Evolutionary conservation across 164 flowering plant genomes (phyloP).

Genomic region (Macadamia integrifolia): DNA sequence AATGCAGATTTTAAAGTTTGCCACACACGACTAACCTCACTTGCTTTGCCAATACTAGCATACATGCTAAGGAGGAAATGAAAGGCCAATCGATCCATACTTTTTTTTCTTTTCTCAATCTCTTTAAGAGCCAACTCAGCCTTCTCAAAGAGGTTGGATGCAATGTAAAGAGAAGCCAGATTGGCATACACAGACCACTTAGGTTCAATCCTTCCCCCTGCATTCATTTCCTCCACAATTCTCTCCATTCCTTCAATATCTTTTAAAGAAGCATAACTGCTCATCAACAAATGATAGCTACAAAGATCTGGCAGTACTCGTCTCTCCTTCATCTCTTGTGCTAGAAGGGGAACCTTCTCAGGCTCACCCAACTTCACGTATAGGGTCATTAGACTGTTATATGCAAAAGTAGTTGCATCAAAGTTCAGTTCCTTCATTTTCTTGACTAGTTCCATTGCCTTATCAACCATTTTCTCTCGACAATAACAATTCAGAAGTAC

Average conservation of each 20-base stretch:
- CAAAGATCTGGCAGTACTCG: conserved; percentile 50
- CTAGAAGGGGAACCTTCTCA: conserved; percentile 49
- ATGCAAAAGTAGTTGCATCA: conserved; percentile 51
- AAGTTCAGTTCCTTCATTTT: conserved; percentile 54
- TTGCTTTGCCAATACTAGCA: conserved; percentile 54
- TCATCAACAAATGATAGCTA: conserved; percentile 83
- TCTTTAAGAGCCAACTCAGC: conserved; percentile 62
- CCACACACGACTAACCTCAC: conserved; percentile 73
- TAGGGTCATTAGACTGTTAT: conserved; percentile 89
- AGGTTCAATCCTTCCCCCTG: conserved; percentile 42
- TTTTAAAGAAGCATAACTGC: conserved; percentile 55
- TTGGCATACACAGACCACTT: conserved; percentile 89
- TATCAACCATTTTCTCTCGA: conserved; percentile 47
- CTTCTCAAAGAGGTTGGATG: conserved; percentile 44
- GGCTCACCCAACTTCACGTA: conserved; percentile 67
- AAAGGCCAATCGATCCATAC: conserved; percentile 62
- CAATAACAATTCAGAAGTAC: conserved; percentile 74
- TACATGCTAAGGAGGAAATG: conserved; percentile 80
- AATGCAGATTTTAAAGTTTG: conserved; percentile 56
- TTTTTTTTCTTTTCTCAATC: conserved; percentile 57
- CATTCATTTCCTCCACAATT: conserved; percentile 59
- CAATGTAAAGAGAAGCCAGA: conserved; percentile 73
- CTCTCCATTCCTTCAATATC: conserved; percentile 63
- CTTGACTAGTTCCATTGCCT: conserved; percentile 30
- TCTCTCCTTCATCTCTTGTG: conserved; percentile 67